Evolutionary conservation across 1,284 basidiomycete genomes (phyloP).

Genomic region (Tremellales sp.): DNA sequence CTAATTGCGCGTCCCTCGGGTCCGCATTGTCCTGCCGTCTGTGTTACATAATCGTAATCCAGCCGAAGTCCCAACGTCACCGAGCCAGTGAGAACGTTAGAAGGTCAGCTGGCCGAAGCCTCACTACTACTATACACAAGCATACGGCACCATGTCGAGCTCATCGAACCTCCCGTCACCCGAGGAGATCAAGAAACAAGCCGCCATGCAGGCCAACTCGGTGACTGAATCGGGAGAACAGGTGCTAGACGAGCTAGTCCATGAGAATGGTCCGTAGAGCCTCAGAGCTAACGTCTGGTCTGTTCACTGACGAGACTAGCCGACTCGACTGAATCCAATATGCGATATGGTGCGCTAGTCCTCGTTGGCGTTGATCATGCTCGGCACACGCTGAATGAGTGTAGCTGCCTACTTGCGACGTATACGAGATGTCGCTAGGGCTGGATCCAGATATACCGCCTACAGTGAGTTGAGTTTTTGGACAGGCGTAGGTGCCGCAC

Average conservation of each 20-base stretch:
- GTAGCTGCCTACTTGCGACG: constrained; percentile 76
- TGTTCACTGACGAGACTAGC: too few relatives aligned
- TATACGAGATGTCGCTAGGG: constrained; percentile 68
- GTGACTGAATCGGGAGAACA: constrained; percentile 7
- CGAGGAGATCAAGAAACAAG: constrained; percentile 4
- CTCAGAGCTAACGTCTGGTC: too few relatives aligned
- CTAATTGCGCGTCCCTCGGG: too few relatives aligned
- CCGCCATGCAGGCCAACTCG: background rate
- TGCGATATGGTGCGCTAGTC: constrained; percentile 41
- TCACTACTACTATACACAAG: too few relatives aligned
- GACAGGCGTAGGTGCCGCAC: constrained; percentile 1
- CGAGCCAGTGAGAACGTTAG: too few relatives aligned
- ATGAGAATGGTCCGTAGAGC: constrained; percentile 29
- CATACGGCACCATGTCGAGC: too few relatives aligned
- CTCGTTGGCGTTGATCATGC: background rate
- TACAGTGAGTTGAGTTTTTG: constrained; percentile 60
- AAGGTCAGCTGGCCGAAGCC: too few relatives aligned
- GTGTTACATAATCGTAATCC: too few relatives aligned
- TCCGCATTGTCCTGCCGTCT: too few relatives aligned
- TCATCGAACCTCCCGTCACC: constrained; percentile 1
- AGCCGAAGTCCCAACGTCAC: too few relatives aligned
- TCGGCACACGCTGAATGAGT: constrained; percentile 4
- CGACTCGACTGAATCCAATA: constrained; percentile 47
- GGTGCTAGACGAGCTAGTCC: constrained; percentile 48
- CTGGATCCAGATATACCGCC: constrained; percentile 71